Conservation (phyloP, 371 early-diverging fungal species). For the Dichotomocladium elegans region DNA sequence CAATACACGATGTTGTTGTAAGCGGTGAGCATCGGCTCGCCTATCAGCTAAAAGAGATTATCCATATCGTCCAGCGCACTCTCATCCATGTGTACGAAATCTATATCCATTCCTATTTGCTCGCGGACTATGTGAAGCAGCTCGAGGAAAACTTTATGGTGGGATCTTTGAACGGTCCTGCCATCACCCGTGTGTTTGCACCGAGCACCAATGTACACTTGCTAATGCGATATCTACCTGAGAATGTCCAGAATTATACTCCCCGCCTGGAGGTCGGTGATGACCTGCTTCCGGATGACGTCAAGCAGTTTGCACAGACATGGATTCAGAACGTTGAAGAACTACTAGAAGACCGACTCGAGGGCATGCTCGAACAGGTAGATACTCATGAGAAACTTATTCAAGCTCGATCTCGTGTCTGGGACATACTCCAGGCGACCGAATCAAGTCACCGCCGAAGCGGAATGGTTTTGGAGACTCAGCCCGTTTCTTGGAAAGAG, state of each 20-base stretch:
- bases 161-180: slow-evolving; percentile 13
- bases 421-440: slow-evolving; percentile 29
- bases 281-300: slow-evolving; percentile 14
- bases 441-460: slow-evolving; percentile 16
- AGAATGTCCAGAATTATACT: slow-evolving; percentile 44
- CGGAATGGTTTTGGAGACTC: slow-evolving; percentile 12
- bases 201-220: slow-evolving; percentile 57
- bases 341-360: slow-evolving; percentile 20
- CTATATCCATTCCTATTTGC: slow-evolving; percentile 23
- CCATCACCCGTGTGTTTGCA: slow-evolving; percentile 52
- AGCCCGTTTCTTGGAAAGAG: slow-evolving; percentile 8
- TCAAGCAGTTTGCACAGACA: slow-evolving; percentile 14
- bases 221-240: slow-evolving; percentile 54
- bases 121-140: slow-evolving; percentile 18
- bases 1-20: slow-evolving; percentile 32
- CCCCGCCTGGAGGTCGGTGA: slow-evolving; percentile 34
- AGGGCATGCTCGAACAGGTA: slow-evolving; percentile 26
- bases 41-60: slow-evolving; percentile 33
- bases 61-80: slow-evolving; percentile 38
- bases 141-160: slow-evolving; percentile 30
- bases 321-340: slow-evolving; percentile 35
- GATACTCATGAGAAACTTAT: slow-evolving; percentile 29
- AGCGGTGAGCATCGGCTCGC: slow-evolving; percentile 9
- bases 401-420: slow-evolving; percentile 27
- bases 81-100: slow-evolving; percentile 34